Base-by-base conservation (phyloP, 83 land plant genomes). In the Isoetes engelmannii region DNA sequence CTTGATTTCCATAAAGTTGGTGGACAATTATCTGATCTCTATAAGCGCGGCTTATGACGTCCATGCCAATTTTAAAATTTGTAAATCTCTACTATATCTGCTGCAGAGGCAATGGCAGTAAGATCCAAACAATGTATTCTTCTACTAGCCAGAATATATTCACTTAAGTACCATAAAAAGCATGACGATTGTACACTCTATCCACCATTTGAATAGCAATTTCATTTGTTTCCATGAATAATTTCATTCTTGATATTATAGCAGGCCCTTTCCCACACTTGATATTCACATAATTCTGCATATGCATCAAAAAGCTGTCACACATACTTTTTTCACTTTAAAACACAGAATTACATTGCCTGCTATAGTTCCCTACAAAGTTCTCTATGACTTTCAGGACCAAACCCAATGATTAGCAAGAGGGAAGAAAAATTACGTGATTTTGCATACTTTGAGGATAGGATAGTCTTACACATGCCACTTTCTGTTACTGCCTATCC, bases 381-480 rank as follows among this genome's bases (percentile, higher is more conserved):
- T 28, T 28, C 1, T 28, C 37, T 28, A 28, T 28, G 37, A 28
- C 37, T 28, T 28, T 28, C 37, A 28, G 37, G 2, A 28, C 37
- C n/a, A 51, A n/a, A 43, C 0, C 0, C 10, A 10, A 54, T 12
- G 37, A 28, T 28, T 28, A 45, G 12, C 57, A 12, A 57, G 1
- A 45, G 44, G 68, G 3, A 10, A 42, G 19, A 13, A 13, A 45
- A 55, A 71, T 69, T 66, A 74, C 78, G 78, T 70, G 78, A 50
- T n/a, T 70, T 74, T 44, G 72, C 77, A 69, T 79, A 70, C 60
- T 68, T 18, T 72, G 72, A 43, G 67, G 82, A 28, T 37, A 94
- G 76, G 47, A 81, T 69, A 58, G 84, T 88, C 57, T 97, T 97
- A 96, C 15, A 93, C 90, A 6, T 90, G 74, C 92, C 92, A 94